Evolutionary conservation across 257 asterid species (phyloP).

Genomic region (Asclepias syriaca): DNA sequence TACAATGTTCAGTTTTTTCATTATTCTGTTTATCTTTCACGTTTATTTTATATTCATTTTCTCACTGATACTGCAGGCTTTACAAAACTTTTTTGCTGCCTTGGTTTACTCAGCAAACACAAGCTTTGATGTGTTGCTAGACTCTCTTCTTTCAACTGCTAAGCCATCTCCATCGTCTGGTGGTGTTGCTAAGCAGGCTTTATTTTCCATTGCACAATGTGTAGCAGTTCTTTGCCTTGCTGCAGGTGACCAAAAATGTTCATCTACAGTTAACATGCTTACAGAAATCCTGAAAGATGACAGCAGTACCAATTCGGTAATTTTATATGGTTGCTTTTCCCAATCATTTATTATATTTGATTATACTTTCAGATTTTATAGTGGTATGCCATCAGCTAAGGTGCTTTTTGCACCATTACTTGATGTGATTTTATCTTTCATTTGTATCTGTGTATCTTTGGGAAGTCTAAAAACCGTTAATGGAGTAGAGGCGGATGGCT

Average conservation of each 20-base stretch:
- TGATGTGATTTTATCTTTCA: neutral
- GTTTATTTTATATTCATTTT: constrained; percentile 18
- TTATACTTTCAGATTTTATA: neutral
- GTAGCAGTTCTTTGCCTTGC: constrained; percentile 99
- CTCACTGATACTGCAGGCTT: constrained; percentile 57
- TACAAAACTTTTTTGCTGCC: constrained; percentile 78
- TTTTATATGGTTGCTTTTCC: neutral
- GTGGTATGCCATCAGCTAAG: neutral
- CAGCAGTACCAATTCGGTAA: constrained; percentile 69
- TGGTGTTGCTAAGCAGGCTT: constrained; percentile 93
- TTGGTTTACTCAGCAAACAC: constrained; percentile 90
- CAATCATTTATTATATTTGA: neutral
- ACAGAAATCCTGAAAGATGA: constrained; percentile 83
- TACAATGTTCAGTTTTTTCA: constrained; percentile 26
- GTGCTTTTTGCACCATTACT: neutral
- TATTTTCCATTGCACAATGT: constrained; percentile 90
- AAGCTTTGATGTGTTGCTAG: constrained; percentile 85
- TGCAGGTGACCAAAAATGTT: constrained; percentile 73
- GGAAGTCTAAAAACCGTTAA: neutral
- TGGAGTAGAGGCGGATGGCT: neutral
- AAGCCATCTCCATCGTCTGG: constrained; percentile 81
- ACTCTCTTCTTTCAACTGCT: constrained; percentile 93
- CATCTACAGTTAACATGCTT: constrained; percentile 85
- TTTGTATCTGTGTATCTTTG: neutral
- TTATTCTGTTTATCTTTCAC: constrained; percentile 14